A percentile compares a stretch with the other conserved stretches of the same genome.
Evolutionary conservation across 1,284 basidiomycete species (phyloP).

Genomic region (Wolfiporia cocos): DNA sequence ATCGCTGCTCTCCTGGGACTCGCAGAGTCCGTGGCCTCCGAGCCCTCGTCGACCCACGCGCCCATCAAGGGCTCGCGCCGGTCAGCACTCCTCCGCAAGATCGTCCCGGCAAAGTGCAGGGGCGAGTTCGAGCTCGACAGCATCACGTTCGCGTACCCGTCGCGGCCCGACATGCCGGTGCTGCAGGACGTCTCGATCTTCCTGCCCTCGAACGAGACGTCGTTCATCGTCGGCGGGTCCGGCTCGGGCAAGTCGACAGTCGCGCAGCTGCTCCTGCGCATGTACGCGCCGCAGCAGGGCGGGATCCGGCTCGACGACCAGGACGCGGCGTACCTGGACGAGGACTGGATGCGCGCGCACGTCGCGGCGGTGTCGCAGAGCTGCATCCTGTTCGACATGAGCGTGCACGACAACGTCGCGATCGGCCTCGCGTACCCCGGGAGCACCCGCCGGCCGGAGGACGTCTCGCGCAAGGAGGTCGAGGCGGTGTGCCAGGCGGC

Average conservation of each 20-base stretch:
- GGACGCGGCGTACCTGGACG: slow-evolving; percentile 70
- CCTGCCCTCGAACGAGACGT: slow-evolving; percentile 82
- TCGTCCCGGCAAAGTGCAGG: slow-evolving; percentile 48
- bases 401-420: slow-evolving; percentile 86
- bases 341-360: slow-evolving; percentile 65
- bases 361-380: slow-evolving; percentile 80
- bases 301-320: slow-evolving; percentile 80
- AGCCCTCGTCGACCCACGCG: slow-evolving; percentile 17
- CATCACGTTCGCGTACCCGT: slow-evolving; percentile 85
- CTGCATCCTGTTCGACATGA: slow-evolving; percentile 76
- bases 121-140: slow-evolving; percentile 80
- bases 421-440: slow-evolving; percentile 63
- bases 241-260: slow-evolving; percentile 94
- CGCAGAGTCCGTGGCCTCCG: slow-evolving; percentile 35
- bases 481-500: slow-evolving; percentile 81
- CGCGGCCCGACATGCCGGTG: slow-evolving; percentile 59
- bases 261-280: slow-evolving; percentile 73
- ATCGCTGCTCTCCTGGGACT: slow-evolving; percentile 70
- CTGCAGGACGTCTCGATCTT: slow-evolving; percentile 64
- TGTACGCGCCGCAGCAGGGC: slow-evolving; percentile 67
- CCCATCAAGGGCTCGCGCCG: slow-evolving; percentile 2
- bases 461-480: slow-evolving; percentile 67
- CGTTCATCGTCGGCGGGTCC: slow-evolving; percentile 89
- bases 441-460: slow-evolving; percentile 30
- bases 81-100: slow-evolving; percentile 41